Percentiles rank a stretch among this genome's conserved stretches.
Conservation (phyloP, 257 asterid genomes). For the Jasminum sambac region DNA sequence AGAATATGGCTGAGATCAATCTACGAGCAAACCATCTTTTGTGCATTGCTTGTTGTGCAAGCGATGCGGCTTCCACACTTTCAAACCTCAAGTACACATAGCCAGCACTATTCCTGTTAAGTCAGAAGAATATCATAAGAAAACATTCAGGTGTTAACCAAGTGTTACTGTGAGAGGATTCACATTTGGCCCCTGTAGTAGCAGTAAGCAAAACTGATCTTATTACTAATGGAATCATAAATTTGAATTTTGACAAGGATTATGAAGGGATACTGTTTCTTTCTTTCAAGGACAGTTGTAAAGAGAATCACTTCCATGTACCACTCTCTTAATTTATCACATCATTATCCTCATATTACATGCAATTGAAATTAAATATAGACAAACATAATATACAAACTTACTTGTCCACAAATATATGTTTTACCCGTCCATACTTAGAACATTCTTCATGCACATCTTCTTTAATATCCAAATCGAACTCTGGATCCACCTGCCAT, state of each 20-base stretch:
- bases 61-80: constrained; percentile 71
- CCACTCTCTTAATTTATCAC: background rate
- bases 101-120: constrained; percentile 82
- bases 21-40: constrained; percentile 98
- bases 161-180: background rate
- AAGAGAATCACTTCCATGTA: background rate
- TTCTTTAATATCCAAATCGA: constrained; percentile 87
- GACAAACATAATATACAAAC: constrained; percentile 21
- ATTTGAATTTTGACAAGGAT: background rate
- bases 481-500: constrained; percentile 84
- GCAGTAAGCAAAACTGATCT: background rate
- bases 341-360: background rate
- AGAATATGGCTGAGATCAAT: constrained; percentile 88
- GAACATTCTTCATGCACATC: constrained; percentile 95
- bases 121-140: constrained; percentile 20
- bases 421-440: constrained; percentile 87
- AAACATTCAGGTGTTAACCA: background rate
- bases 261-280: background rate
- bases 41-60: constrained; percentile 99
- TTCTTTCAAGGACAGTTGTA: background rate
- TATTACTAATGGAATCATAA: background rate
- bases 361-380: background rate
- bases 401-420: constrained; percentile 89
- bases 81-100: constrained; percentile 89
- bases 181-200: background rate